Percentiles rank a stretch among this genome's conserved stretches.
Conservation (phyloP, 345 rosid genomes). For the Toxicodendron radicans region DNA sequence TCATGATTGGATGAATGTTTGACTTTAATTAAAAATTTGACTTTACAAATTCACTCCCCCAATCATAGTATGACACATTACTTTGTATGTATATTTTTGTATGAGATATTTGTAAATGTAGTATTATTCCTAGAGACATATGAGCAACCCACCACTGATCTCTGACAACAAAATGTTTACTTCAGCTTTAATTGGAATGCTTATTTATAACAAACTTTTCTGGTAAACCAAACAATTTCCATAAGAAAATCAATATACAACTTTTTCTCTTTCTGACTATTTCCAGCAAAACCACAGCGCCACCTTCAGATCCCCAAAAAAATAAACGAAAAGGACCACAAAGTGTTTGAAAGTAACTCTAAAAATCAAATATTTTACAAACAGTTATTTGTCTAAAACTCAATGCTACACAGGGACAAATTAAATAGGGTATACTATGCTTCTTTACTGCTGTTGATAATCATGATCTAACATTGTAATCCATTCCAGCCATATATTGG, state of each 20-base stretch:
- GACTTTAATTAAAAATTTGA: no score
- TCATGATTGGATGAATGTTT: no score
- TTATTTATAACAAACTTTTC: neutral
- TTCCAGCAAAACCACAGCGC: neutral
- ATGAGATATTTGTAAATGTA: no score
- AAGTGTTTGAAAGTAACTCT: neutral
- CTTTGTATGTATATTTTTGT: no score
- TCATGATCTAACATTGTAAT: neutral
- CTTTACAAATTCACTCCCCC: no score
- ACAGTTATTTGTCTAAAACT: neutral
- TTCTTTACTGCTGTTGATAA: neutral
- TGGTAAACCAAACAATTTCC: neutral
- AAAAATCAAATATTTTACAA: neutral
- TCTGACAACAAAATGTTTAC: neutral
- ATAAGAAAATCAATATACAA: neutral
- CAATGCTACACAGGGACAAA: neutral
- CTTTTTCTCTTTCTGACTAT: neutral
- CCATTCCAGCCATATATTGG: neutral
- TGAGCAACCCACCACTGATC: neutral
- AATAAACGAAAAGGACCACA: neutral
- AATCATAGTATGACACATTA: no score
- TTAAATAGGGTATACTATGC: neutral
- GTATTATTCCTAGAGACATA: neutral
- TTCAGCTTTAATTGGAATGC: neutral
- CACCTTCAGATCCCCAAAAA: neutral